Evolutionary conservation across 164 flowering plant species (phyloP), one percentile per base, ranked within the genome.

Genomic region (Kingdonia uniflora): DNA sequence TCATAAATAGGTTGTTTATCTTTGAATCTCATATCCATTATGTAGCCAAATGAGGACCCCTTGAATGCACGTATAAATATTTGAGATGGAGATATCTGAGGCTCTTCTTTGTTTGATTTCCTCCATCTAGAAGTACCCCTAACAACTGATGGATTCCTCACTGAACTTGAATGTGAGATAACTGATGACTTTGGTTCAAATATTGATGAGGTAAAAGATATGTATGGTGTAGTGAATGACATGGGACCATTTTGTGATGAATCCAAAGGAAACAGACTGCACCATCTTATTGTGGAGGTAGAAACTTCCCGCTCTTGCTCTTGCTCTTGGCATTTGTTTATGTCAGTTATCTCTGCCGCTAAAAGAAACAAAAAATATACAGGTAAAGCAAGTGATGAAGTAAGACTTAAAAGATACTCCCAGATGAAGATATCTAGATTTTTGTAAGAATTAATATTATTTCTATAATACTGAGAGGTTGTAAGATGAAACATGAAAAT

Each of bases 261-360:
- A 20, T 80, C 80, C 5, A 33, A 55, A 23, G 75, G 84, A 55
- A 75, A 68, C 35, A 87, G 17, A 78, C 79, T 4, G 81, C 74
- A 58, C 80, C 97, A 62, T 86, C 97, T 55, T 86, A 84, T 68
- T 89, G 92, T 2, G 97, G 97, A 16, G 95, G 97, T 1, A 95
- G 97, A 57, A 89, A 89, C 65, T 85, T 89, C 74, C 85, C 95
- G 19, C 97, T 89, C 78, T 86, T 89, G 81, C 97, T 89, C 78
- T 86, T 89, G 81, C 89, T 89, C 67, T 73, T 83, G 10, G 76
- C 75, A 71, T 84, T 82, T 55, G 76, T 58, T 53, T 80, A 84
- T 7, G 78, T 62, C 45, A 71, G 56, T 13, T 72, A 46, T 73
- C 92, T 72, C 75, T 84, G 55, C 53, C 81, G 74, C 97, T 89